A percentile compares a stretch with the other conserved stretches of the same genome.
Evolutionary conservation across 441 rosid genomes (phyloP).

Genomic region (Pelargonium citronellum): DNA sequence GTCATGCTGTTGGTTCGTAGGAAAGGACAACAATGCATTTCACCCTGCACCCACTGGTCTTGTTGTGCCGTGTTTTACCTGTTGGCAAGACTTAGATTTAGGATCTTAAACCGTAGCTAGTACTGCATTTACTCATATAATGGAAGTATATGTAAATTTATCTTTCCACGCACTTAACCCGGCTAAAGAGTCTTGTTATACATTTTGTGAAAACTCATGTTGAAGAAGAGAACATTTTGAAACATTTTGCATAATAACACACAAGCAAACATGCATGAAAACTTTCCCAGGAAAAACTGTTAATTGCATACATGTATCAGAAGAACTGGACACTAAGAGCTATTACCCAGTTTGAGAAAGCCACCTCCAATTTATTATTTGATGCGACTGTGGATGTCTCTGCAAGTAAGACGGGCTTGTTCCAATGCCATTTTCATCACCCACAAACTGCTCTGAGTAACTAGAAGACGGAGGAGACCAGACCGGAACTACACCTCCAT

Average conservation of each 20-base stretch:
- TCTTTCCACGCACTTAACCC: neutral
- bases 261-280: no score
- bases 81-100: neutral
- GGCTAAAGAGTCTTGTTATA: neutral
- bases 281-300: no score
- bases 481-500: constrained; percentile 85
- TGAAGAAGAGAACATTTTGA: no score
- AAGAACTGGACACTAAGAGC: constrained; percentile 9
- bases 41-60: neutral
- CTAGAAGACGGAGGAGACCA: constrained; percentile 71
- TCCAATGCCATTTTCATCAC: constrained; percentile 75
- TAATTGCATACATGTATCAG: neutral
- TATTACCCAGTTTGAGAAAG: constrained; percentile 93
- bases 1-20: neutral
- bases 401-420: constrained; percentile 70
- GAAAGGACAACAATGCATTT: neutral
- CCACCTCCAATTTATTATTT: constrained; percentile 72
- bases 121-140: no score
- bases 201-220: neutral
- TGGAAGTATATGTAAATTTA: no score
- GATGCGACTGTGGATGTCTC: constrained; percentile 72
- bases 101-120: neutral
- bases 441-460: constrained; percentile 65
- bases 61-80: neutral
- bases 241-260: no score